Percentiles rank a stretch among this genome's conserved stretches.
These are phyloP conservation scores for Stereocaulon alpinum DNA, from an alignment of 495 filamentous ascomycete genomes.

Conservation along the genomic window DNA sequence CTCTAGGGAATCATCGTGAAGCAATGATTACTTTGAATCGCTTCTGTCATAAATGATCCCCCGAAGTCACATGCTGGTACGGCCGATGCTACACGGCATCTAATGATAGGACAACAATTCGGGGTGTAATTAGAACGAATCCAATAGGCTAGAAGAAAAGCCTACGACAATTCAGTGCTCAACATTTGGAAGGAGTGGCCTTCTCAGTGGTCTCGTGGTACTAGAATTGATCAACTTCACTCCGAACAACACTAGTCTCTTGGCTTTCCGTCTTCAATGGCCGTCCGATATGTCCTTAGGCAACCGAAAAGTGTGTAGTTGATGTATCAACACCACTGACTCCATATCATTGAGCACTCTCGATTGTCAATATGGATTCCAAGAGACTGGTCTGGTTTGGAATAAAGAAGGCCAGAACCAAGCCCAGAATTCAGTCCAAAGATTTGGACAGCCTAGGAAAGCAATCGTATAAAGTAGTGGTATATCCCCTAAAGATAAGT, in stretches of 20 bases:
- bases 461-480: too few relatives aligned
- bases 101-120: conserved; percentile 36
- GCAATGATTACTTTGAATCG: conserved; percentile 22
- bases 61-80: conserved; percentile 61
- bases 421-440: too few relatives aligned
- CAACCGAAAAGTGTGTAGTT: conserved; percentile 21
- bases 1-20: too few relatives aligned
- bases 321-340: not conserved
- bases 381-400: too few relatives aligned
- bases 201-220: conserved; percentile 69
- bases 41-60: conserved; percentile 47
- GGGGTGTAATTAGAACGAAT: conserved; percentile 67
- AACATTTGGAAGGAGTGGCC: conserved; percentile 58
- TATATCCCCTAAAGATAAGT: too few relatives aligned
- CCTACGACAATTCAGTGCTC: conserved; percentile 84
- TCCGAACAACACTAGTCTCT: conserved; percentile 68
- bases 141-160: conserved; percentile 61
- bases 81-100: conserved; percentile 50
- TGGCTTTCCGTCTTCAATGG: conserved; percentile 42
- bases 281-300: conserved; percentile 39
- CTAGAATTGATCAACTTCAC: conserved; percentile 65
- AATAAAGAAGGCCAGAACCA: too few relatives aligned
- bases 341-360: too few relatives aligned
- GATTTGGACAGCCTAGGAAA: too few relatives aligned
- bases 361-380: too few relatives aligned